Conservation (phyloP, 2,329 filamentous ascomycete genomes). For the Fusarium hainanense region DNA sequence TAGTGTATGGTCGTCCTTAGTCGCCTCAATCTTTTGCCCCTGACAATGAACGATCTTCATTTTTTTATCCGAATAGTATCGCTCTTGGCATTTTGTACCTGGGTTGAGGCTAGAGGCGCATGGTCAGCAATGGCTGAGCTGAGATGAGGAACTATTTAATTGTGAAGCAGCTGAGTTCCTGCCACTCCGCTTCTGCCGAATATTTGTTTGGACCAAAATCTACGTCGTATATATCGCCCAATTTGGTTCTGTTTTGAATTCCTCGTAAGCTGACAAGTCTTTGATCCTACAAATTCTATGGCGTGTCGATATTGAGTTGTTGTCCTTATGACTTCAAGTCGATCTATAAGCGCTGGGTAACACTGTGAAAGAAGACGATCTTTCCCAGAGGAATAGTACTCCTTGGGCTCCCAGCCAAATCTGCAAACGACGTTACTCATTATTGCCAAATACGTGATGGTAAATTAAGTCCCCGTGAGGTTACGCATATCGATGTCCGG, state of each 20-base stretch:
- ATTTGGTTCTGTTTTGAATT: not conserved
- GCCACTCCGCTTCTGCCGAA: not conserved
- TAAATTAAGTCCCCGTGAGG: not conserved
- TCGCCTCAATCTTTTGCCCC: not conserved
- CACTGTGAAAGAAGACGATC: not conserved
- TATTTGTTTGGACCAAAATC: not conserved
- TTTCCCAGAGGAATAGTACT: not conserved
- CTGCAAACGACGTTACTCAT: not conserved
- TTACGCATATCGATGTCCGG: not conserved
- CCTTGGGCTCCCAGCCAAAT: not conserved
- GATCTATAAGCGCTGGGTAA: not conserved
- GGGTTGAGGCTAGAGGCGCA: not conserved
- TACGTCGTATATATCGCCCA: not conserved
- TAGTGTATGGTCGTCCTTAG: not conserved
- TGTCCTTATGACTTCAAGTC: not conserved
- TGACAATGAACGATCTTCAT: not conserved
- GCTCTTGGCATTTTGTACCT: not conserved
- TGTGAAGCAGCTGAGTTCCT: conserved; percentile 4
- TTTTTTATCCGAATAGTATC: not conserved
- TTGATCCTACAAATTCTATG: not conserved
- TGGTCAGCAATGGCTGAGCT: conserved; percentile 1
- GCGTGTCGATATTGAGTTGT: not conserved
- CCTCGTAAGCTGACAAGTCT: not conserved
- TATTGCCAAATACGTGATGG: not conserved
- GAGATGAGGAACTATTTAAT: not conserved